Evolutionary conservation across 495 filamentous ascomycete species (phyloP), one percentile per base, ranked within the genome.

Genomic region (Parmelia sp.): DNA sequence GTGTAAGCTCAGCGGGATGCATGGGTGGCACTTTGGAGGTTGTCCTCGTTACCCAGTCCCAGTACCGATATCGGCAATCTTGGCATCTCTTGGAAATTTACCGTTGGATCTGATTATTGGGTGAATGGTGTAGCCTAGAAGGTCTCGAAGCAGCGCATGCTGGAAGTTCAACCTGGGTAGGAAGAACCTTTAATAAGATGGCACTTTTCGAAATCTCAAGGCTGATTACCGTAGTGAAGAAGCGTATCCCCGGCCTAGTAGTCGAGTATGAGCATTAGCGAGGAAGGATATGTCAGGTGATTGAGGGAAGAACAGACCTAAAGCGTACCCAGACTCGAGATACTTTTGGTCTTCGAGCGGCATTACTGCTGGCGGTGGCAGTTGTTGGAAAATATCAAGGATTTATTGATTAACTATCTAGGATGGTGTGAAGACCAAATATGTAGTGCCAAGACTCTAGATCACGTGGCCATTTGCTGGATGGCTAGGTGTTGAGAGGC

Each of bases 31-130:
- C 14, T n/a, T 21, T 21, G 33, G 53, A 31, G 53, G n/a, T 21
- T 19, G 15, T 33, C 2, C 25, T 57, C 17, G 4, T 17, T 61
- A 49, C 59, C 57, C 56, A 12, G 57, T 53, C 7, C 42, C 57
- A 35, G 63, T 53, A 40, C 57, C 44, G 11, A 60, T 15, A 5
- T 60, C 63, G 25, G 63, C 57, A 42, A 65, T 36, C 35, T 42
- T 60, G 17, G 49, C 31, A 19, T 56, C 40, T 21, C 39, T 15
- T 0, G 40, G 23, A 11, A 62, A n/a, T 11, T 31, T 29, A 27
- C 12, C 25, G 15, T 42, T 11, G 7, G 61, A 39, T 17, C 36
- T 27, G 4, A 62, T 62, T 33, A 15, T n/a, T 12, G 61, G 49
- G 31, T 62, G 49, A 23, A 62, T 62, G 3, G 6, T 40, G 23